Conservation (phyloP, 805 yeast species). For the Scheffersomyces lignosus region DNA sequence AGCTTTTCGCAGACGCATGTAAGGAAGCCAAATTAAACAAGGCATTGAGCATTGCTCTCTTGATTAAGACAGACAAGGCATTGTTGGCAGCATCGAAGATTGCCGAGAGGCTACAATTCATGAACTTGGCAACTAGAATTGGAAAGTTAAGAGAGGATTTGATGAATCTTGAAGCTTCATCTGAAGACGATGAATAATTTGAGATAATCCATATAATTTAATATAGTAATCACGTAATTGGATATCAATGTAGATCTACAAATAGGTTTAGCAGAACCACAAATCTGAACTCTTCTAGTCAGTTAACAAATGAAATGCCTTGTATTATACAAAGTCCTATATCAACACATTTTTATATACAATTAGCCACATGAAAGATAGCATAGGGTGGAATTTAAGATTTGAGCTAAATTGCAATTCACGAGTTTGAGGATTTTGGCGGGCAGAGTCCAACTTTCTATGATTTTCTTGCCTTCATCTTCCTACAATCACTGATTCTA, state of each 20-base stretch:
- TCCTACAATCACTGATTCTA: no score
- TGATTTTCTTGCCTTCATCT: no score
- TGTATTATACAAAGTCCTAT: no score
- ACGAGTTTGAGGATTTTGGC: no score
- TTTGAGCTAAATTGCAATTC: no score
- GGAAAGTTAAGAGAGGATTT: conserved; percentile 38
- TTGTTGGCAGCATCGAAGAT: conserved; percentile 81
- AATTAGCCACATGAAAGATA: no score
- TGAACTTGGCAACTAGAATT: conserved; percentile 36
- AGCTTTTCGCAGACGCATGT: conserved; percentile 75
- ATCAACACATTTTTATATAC: no score
- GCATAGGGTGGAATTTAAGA: no score
- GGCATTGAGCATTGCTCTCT: conserved; percentile 67
- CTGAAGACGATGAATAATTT: conserved; percentile 3
- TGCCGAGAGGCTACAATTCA: conserved; percentile 60
- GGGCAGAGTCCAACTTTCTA: no score
- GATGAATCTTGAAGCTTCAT: conserved; percentile 19
- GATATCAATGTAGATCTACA: conserved; percentile 1
- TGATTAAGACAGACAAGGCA: conserved; percentile 76
- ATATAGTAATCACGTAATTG: no score
- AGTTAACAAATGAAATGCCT: background rate
- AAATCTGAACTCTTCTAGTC: background rate
- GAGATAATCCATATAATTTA: background rate
- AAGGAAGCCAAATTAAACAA: conserved; percentile 60
- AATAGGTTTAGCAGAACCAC: background rate